Conservation (phyloP, 2,329 filamentous ascomycete species). For the Venturia oleaginea region DNA sequence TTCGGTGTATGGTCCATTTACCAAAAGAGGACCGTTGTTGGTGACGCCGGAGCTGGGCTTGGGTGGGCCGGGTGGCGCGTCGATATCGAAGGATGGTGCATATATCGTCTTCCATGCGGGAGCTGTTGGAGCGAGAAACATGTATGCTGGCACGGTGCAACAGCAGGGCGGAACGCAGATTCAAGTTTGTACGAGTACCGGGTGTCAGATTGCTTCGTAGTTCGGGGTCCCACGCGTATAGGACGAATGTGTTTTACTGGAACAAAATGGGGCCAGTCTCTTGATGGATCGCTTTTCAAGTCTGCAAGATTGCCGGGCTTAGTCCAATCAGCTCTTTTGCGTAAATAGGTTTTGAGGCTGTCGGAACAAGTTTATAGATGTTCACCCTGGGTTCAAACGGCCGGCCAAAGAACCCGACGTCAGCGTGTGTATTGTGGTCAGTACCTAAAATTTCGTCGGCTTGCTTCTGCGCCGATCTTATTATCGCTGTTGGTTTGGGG, state of each 20-base stretch:
- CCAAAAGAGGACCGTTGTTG: slow-evolving; percentile 13
- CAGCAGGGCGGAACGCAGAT: slow-evolving; percentile 3
- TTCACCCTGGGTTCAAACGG: too few species aligned
- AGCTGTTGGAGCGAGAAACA: neutral
- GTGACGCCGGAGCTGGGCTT: slow-evolving; percentile 14
- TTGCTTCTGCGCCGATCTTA: neutral
- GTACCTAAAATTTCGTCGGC: too few species aligned
- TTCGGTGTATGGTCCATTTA: slow-evolving; percentile 19
- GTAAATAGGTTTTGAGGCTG: too few species aligned
- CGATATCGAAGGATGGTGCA: slow-evolving; percentile 7
- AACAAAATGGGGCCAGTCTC: too few species aligned
- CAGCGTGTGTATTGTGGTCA: too few species aligned
- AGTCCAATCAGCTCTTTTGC: too few species aligned
- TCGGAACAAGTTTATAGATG: too few species aligned
- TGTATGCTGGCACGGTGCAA: slow-evolving; percentile 8
- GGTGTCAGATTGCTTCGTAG: neutral
- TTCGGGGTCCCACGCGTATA: neutral
- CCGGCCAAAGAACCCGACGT: too few species aligned
- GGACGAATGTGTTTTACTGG: too few species aligned
- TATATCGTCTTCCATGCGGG: slow-evolving; percentile 14
- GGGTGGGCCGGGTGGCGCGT: slow-evolving; percentile 16
- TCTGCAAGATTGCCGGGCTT: too few species aligned
- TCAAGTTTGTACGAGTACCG: neutral
- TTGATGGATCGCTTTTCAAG: too few species aligned
- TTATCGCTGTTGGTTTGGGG: neutral